Conservation (phyloP, 768 basidiomycete genomes). For the Tricholoma bakamatsutake region DNA sequence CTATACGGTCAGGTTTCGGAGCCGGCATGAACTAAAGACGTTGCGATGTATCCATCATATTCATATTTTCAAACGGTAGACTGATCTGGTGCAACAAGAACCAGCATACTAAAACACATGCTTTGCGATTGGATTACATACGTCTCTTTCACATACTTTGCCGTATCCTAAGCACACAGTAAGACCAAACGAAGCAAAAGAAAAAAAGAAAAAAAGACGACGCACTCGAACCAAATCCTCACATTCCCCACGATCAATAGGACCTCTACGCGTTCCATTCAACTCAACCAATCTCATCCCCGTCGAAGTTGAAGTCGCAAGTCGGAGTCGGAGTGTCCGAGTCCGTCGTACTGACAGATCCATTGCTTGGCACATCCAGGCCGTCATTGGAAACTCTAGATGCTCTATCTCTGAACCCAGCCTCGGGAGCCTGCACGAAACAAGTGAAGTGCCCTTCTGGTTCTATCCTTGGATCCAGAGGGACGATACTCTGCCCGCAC, state of each 20-base stretch:
- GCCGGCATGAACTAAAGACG: too few species aligned
- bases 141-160: background rate
- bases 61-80: background rate
- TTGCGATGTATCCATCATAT: too few species aligned
- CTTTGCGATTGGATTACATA: background rate
- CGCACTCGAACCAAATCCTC: constrained; percentile 40
- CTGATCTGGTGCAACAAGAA: background rate
- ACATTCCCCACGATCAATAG: constrained; percentile 72
- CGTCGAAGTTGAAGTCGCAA: background rate
- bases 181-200: background rate
- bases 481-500: constrained; percentile 63
- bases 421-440: constrained; percentile 65
- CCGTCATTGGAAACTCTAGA: background rate
- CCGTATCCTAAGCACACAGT: background rate
- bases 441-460: constrained; percentile 85
- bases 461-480: constrained; percentile 45
- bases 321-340: too few species aligned
- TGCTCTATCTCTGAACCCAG: background rate
- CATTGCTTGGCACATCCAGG: background rate
- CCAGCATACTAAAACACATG: background rate
- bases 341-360: background rate
- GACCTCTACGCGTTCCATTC: constrained; percentile 73
- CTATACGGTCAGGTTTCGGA: too few species aligned
- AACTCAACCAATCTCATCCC: constrained; percentile 57
- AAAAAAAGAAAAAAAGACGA: background rate